These are phyloP conservation scores for Coemansia sp. DNA, from an alignment of 371 early-diverging fungal genomes.

Conservation along the genomic window DNA sequence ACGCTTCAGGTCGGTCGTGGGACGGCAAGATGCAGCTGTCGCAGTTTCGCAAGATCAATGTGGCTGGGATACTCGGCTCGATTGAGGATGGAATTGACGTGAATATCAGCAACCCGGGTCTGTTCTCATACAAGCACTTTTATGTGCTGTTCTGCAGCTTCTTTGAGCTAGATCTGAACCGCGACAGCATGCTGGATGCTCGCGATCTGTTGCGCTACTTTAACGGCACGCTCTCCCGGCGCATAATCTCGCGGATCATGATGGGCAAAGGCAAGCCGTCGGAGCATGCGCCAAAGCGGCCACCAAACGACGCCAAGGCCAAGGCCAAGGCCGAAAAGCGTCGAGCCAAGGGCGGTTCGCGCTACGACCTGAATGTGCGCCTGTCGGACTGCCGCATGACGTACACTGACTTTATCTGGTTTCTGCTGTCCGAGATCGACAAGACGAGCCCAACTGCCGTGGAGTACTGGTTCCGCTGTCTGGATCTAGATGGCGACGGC, in stretches of 20 bases:
- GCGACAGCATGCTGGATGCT: slow-evolving; percentile 67
- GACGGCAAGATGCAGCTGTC: slow-evolving; percentile 69
- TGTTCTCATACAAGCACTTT: slow-evolving; percentile 94
- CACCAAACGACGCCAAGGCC: slow-evolving; percentile 4
- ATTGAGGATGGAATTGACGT: slow-evolving; percentile 74
- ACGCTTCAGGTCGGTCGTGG: slow-evolving; percentile 65
- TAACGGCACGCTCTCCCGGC: slow-evolving; percentile 59
- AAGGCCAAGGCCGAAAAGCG: slow-evolving; percentile 43
- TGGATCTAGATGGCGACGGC: slow-evolving; percentile 92
- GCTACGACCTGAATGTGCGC: slow-evolving; percentile 42
- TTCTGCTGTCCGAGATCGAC: slow-evolving; percentile 84
- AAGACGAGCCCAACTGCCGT: slow-evolving; percentile 74
- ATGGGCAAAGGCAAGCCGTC: slow-evolving; percentile 56
- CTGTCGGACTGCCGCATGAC: slow-evolving; percentile 55
- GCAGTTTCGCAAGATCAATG: slow-evolving; percentile 66
- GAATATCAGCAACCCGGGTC: slow-evolving; percentile 64
- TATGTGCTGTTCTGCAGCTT: slow-evolving; percentile 96
- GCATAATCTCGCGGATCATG: slow-evolving; percentile 65
- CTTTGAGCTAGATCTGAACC: slow-evolving; percentile 83
- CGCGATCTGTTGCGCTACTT: slow-evolving; percentile 68
- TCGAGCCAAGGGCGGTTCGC: slow-evolving; percentile 25
- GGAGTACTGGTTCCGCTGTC: slow-evolving; percentile 92
- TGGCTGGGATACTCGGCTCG: slow-evolving; percentile 60
- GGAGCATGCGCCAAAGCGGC: slow-evolving; percentile 15
- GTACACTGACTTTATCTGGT: slow-evolving; percentile 73